Evolutionary conservation across 805 yeast genomes (phyloP), one percentile per base, ranked within the genome.

Genomic region (Metschnikowia picachoensis): DNA sequence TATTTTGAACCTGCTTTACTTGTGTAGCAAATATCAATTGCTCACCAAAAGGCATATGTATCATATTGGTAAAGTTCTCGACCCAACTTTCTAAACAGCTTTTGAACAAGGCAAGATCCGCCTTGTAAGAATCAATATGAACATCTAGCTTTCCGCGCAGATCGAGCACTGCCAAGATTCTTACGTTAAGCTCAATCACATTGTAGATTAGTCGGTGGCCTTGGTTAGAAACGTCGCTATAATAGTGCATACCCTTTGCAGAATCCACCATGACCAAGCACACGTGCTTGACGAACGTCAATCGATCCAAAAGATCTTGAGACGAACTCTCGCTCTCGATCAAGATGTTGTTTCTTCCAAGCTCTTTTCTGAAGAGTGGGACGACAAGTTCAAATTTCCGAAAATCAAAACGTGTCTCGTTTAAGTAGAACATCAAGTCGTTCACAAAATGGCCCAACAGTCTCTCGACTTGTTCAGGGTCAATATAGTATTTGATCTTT

Each of bases 31-130:
- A 41, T 35, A 41, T 14, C 30, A 28, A 13, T 3, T 4, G 14
- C 14, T 14, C 35, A 2, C 13, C 30, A 6, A 12, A 4, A 9
- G 39, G 17, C 14, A 37, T 39, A 10, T 4, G 11, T 1, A 12
- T n/a, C 20, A 43, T 16, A 3, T 10, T 12, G 5, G 5, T 11
- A 13, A 43, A 43, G 2, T 28, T 16, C 14, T 17, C 42, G 35
- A 38, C 33, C 46, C 46, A 43, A 17, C 37, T 37, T 2, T 33
- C 13, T n/a, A 43, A 34, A 32, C 46, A 37, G 16, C 25, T 17
- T 15, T 28, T 33, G 28, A 43, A 42, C 8, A 41, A 35, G 7
- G 28, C 11, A n/a, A 44, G 13, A 27, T 34, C 39, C 0, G 36
- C 33, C 14, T 34, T 27, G 25, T 30, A 44, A 10, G 31, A 34